Base-by-base conservation (phyloP, 805 yeast species). In the Kodamaea restingae region DNA sequence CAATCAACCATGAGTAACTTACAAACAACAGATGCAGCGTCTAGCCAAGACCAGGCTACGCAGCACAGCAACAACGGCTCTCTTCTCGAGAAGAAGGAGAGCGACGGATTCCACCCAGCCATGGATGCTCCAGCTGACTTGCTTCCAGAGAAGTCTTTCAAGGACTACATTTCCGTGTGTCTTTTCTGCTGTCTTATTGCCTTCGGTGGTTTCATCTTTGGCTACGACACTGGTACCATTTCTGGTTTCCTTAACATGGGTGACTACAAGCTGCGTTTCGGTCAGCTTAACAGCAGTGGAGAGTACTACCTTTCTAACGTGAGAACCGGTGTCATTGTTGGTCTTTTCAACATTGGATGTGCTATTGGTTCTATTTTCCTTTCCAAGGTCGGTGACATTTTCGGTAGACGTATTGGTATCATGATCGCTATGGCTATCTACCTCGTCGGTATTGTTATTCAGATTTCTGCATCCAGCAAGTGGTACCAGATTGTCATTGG, bases 121-220 rank as follows among this genome's bases (percentile, higher is more conserved):
- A 12, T 17, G 21, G 20, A 7, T 15, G 8, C 15, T 15, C 10
- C 36, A 5, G 12, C 27, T 11, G 17, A 32, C 5, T 40, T 63
- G 42, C 67, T 20, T 20, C 22, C 69, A 9, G 52, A 58, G 40
- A 67, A 62, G 46, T 42, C 60, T 8, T 41, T 50, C 36, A 60
- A 57, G 41, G 72, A 63, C 26, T 59, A 67, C 45, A 28, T 59
- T n/a, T 47, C 61, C 18, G 61, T 65, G 55, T 39, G 64, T 63
- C 20, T 50, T 18, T 54, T 56, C 40, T 56, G 61, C 42, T 33
- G 52, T 14, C 42, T 56, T 35, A 54, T 56, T 15, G 58, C 61
- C 29, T 56, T 56, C 26, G 61, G 61, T 33, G 61, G 61, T 18
- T 55, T 49, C 38, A 57, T 56, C 11, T 56, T 56, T 38, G 61